Evolutionary conservation across 345 rosid species (phyloP), one percentile per base, ranked within the genome.

Genomic region (Bruguiera parviflora): DNA sequence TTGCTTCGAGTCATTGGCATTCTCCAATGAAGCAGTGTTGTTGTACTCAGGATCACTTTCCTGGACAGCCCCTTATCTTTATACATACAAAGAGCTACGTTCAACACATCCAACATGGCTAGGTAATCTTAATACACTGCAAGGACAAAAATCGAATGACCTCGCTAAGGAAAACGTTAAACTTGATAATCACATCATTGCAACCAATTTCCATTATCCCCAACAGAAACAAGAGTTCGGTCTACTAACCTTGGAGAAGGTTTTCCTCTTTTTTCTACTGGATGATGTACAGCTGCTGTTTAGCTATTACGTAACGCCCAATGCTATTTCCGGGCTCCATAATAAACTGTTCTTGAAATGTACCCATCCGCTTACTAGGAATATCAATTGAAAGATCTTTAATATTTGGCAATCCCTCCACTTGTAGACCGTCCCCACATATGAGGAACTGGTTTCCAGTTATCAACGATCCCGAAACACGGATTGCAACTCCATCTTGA

Each of bases 401-500:
- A 66, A 91, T 82, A 85, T 87, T 86, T 0, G 95, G 95, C 83
- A 88, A 79, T 58, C 97, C 98, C 71, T 94, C 96, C 20, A 82
- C 96, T 76, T 94, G 97, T 74, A 94, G 70, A 46, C 98, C 96
- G 64, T 91, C 92, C 9, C 98, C 98, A 52, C 98, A 94, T 4
- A 94, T 91, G 62, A 94, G 87, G 77, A 91, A 94, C 74, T 91
- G 96, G 63, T 91, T 86, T 61, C 98, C 98, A 0, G 82, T 65
- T 39, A 94, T 91, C 46, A 94, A 87, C n/a, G 97, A 91, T 58
- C 98, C 97, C 0, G 81, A 82, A 6, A 89, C 93, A 3, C 97
- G 96, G 53, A 94, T 86, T 18, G 79, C 89, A 25, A 94, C 82
- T 37, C 96, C 95, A 47, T 84, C 89, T 74, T 80, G 75, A 56